phyloP scores from a whole-genome alignment of 345 rosid species.

The Dipteronia sinensis region DNA sequence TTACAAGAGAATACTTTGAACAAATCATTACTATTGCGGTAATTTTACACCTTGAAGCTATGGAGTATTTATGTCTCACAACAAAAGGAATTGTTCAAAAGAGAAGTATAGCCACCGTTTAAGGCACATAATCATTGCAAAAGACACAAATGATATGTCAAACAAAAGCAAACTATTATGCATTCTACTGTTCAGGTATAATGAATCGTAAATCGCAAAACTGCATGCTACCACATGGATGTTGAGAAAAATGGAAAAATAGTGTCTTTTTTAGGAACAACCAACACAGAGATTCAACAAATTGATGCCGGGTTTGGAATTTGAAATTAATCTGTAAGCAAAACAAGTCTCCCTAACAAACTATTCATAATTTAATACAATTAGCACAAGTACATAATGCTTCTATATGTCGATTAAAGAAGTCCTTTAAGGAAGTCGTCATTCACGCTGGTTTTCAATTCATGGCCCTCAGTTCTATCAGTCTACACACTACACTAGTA shows the following conservation, averaged over 20 bases:
- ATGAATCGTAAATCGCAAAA: not conserved
- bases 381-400: not conserved
- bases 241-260: not conserved
- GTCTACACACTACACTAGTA: not conserved
- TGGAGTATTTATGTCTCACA: not conserved
- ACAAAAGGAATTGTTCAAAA: constrained; percentile 2
- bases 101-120: not conserved
- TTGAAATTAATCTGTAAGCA: not conserved
- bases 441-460: not conserved
- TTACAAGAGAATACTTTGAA: not conserved
- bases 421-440: not conserved
- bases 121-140: not conserved
- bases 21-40: not conserved
- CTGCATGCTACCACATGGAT: not conserved
- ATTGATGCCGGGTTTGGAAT: not conserved
- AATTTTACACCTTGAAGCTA: not conserved
- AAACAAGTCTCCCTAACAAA: not conserved
- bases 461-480: not conserved
- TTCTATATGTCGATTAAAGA: not conserved
- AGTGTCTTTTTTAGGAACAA: not conserved
- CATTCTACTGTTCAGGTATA: not conserved
- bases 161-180: not conserved
- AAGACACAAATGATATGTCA: not conserved
- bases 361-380: not conserved
- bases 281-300: not conserved